Conservation (phyloP, 306 rosid genomes). For the Cucumis hystrix region DNA sequence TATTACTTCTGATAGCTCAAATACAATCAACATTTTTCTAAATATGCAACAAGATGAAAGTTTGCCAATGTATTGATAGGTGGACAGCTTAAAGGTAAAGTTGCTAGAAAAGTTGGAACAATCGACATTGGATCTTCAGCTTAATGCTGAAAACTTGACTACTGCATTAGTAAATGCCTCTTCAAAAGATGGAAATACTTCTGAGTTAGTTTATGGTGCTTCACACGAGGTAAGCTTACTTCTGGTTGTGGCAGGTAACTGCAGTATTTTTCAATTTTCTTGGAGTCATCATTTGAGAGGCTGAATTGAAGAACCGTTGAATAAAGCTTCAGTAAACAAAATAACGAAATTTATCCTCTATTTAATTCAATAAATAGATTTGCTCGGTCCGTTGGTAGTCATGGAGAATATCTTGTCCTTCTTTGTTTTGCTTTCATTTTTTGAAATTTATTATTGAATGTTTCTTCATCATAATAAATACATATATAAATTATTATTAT, state of each 20-base stretch:
- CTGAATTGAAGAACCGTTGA: background rate
- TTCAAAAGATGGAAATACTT: conserved; percentile 14
- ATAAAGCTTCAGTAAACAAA: background rate
- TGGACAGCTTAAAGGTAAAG: conserved; percentile 64
- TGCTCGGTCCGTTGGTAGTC: background rate
- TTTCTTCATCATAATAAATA: background rate
- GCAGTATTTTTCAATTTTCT: background rate
- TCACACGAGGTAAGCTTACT: conserved; percentile 50
- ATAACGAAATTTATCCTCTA: background rate
- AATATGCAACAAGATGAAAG: conserved; percentile 16
- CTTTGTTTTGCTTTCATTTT: background rate
- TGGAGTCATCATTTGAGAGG: background rate
- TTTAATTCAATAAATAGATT: background rate
- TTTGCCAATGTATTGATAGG: conserved; percentile 40
- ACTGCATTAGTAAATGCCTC: conserved; percentile 23
- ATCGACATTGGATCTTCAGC: conserved; percentile 47
- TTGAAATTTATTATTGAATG: background rate
- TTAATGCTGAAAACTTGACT: conserved; percentile 42
- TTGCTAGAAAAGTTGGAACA: conserved; percentile 76
- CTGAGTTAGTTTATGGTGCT: conserved; percentile 25
- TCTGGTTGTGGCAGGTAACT: background rate
- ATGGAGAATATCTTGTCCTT: background rate
- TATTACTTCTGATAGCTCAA: background rate
- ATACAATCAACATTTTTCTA: background rate
- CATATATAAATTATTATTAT: background rate